Percentiles rank a stretch among this genome's conserved stretches.
These are phyloP conservation scores for Biscogniauxia mediterranea DNA, from an alignment of 2,329 filamentous ascomycete genomes.

Conservation along the genomic window DNA sequence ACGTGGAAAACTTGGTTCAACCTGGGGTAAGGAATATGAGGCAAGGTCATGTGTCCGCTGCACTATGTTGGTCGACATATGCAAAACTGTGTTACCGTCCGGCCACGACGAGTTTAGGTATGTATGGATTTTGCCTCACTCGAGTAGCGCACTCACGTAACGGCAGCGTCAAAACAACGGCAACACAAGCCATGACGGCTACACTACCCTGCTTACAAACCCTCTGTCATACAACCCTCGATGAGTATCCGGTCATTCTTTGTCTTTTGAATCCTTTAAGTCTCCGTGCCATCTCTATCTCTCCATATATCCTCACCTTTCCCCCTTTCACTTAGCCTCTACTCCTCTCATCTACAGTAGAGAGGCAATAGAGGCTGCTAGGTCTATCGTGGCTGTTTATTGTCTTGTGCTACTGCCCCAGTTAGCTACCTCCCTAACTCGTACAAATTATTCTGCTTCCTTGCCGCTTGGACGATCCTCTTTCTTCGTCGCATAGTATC, in stretches of 20 bases:
- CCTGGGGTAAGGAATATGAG: neutral
- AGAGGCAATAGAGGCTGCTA: neutral
- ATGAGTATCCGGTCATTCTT: neutral
- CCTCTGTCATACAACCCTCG: neutral
- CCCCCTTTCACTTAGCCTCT: neutral
- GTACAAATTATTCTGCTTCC: neutral
- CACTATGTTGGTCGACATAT: neutral
- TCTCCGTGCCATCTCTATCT: neutral
- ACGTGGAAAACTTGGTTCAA: neutral
- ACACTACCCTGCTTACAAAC: neutral
- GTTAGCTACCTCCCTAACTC: neutral
- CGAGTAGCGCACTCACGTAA: neutral
- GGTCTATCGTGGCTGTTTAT: neutral
- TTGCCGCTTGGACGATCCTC: neutral
- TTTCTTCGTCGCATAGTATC: neutral
- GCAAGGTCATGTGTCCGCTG: neutral
- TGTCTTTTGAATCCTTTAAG: neutral
- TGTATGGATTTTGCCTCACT: neutral
- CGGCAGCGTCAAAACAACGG: neutral
- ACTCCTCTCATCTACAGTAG: neutral
- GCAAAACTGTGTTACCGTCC: neutral
- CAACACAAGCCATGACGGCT: neutral
- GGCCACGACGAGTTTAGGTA: neutral
- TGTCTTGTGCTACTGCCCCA: neutral
- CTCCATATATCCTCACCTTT: neutral